These are phyloP conservation scores for Leersia perrieri DNA, from an alignment of 176 grass and related monocot species.

Conservation along the genomic window DNA sequence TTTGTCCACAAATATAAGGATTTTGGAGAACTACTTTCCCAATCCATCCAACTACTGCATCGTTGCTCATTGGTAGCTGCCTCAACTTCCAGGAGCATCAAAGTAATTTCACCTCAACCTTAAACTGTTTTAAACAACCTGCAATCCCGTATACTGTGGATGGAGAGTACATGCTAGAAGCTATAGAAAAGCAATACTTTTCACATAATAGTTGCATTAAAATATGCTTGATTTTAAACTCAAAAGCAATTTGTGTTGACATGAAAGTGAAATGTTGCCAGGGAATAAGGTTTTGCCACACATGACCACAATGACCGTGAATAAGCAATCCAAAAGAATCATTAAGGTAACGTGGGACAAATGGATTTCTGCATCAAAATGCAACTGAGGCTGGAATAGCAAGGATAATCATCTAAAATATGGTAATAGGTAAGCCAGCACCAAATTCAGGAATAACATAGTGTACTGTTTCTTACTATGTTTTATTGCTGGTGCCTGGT, in stretches of 20 bases:
- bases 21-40: too few species aligned
- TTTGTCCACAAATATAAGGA: too few species aligned
- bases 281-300: slow-evolving; percentile 16
- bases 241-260: neutral
- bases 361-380: neutral
- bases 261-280: neutral
- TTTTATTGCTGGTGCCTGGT: neutral
- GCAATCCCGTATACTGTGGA: too few species aligned
- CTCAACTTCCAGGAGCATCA: too few species aligned
- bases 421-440: neutral
- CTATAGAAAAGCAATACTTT: neutral
- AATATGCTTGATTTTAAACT: neutral
- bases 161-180: neutral
- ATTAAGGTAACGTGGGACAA: neutral
- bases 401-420: neutral
- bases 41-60: too few species aligned
- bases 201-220: neutral
- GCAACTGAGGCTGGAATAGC: neutral
- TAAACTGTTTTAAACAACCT: too few species aligned
- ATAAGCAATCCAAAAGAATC: neutral
- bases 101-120: too few species aligned
- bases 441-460: neutral
- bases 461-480: neutral
- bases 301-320: neutral
- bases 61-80: too few species aligned